phyloP scores from a whole-genome alignment of 2,329 filamentous ascomycete species.

The Aureobasidium vineae region DNA sequence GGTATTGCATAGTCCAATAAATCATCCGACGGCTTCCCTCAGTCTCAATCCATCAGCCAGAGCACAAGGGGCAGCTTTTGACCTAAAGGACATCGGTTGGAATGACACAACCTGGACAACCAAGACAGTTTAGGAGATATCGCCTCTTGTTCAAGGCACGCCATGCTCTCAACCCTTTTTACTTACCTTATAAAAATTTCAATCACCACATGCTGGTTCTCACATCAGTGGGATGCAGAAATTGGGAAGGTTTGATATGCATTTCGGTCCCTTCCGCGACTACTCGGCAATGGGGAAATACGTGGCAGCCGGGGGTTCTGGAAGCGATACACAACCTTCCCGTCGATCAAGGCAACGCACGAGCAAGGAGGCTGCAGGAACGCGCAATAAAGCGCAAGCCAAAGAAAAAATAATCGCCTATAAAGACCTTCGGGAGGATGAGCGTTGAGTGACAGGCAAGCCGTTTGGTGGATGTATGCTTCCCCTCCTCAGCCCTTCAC shows the following conservation, averaged over 20 bases:
- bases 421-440: not conserved
- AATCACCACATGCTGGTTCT: not conserved
- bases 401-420: slow-evolving; percentile 5
- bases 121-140: not conserved
- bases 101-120: not conserved
- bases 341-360: slow-evolving; percentile 6
- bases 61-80: not conserved
- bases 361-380: slow-evolving; percentile 14
- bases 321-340: not conserved
- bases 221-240: not conserved
- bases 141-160: not conserved
- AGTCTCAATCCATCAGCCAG: not conserved
- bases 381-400: not conserved
- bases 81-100: not conserved
- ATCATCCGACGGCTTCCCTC: not conserved
- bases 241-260: slow-evolving; percentile 21
- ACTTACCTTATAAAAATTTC: not conserved
- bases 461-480: not conserved
- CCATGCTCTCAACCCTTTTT: not conserved
- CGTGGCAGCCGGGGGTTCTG: not conserved
- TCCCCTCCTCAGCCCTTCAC: not conserved
- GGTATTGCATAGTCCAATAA: not conserved
- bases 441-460: not conserved
- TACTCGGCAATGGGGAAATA: not conserved
- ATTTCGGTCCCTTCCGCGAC: slow-evolving; percentile 8